phyloP scores from a whole-genome alignment of 202 grass and related monocot species.

The Elaeis oleifera region DNA sequence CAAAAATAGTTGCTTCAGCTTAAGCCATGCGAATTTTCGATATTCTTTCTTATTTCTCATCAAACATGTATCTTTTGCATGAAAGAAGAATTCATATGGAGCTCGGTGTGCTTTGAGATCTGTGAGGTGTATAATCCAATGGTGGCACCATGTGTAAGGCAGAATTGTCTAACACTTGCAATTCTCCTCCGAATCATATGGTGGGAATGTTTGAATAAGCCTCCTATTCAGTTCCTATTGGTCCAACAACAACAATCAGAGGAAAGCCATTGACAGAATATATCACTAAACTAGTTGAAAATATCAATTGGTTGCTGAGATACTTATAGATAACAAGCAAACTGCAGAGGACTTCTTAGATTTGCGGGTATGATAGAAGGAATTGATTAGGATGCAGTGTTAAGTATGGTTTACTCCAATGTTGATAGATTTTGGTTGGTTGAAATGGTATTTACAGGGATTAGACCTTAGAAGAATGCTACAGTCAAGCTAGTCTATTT shows the following conservation, averaged over 20 bases:
- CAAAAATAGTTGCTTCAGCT: too few relatives aligned
- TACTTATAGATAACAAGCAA: slow-evolving; percentile 45
- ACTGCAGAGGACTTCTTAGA: slow-evolving; percentile 66
- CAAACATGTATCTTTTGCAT: too few relatives aligned
- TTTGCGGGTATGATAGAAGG: slow-evolving; percentile 52
- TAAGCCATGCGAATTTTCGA: too few relatives aligned
- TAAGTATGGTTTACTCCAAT: slow-evolving; percentile 55
- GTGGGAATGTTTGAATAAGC: slow-evolving; percentile 47
- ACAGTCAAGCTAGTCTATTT: slow-evolving; percentile 45
- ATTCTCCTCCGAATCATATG: slow-evolving; percentile 41
- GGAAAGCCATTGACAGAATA: slow-evolving; percentile 58
- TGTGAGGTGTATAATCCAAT: too few relatives aligned
- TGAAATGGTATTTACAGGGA: slow-evolving; percentile 70
- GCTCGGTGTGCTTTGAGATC: too few relatives aligned
- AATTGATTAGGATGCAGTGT: slow-evolving; percentile 65
- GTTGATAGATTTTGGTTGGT: slow-evolving; percentile 75
- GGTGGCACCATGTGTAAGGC: too few relatives aligned
- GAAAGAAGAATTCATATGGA: too few relatives aligned
- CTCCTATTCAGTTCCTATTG: background rate
- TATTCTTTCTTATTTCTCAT: too few relatives aligned
- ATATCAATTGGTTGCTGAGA: slow-evolving; percentile 84
- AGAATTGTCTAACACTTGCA: slow-evolving; percentile 48
- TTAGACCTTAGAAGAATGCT: slow-evolving; percentile 74
- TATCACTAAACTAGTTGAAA: slow-evolving; percentile 57
- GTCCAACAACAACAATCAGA: background rate